phyloP scores from a whole-genome alignment of 1,284 basidiomycete genomes.

The Erythrobasidium hasegawianum region DNA sequence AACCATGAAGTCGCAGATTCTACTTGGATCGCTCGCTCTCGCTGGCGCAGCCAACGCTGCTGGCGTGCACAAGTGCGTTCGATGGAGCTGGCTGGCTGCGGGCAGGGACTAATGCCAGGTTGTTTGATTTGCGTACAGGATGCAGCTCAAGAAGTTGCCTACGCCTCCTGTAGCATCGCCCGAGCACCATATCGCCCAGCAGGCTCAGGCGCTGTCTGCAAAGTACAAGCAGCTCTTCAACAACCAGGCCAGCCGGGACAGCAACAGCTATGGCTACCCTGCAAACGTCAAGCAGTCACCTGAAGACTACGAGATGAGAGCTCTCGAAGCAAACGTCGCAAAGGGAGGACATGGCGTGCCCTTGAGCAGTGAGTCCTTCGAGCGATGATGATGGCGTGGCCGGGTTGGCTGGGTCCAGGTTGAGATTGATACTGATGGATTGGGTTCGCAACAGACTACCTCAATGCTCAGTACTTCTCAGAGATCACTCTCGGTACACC shows the following conservation, averaged over 20 bases:
- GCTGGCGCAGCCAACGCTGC: constrained; percentile 34
- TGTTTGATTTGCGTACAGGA: constrained; percentile 27
- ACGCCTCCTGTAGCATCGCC: constrained; percentile 41
- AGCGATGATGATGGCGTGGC: background rate
- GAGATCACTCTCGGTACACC: constrained; percentile 80
- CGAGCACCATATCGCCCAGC: constrained; percentile 69
- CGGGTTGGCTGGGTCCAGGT: background rate
- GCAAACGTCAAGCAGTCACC: constrained; percentile 49
- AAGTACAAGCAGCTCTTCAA: constrained; percentile 62
- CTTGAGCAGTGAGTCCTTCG: constrained; percentile 67
- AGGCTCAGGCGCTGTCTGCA: constrained; percentile 57
- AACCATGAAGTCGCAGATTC: constrained; percentile 19
- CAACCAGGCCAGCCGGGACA: constrained; percentile 57
- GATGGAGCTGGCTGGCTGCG: background rate
- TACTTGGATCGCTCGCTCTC: constrained; percentile 29
- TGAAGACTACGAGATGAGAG: constrained; percentile 56
- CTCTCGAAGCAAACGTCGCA: constrained; percentile 46
- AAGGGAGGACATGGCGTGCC: constrained; percentile 84
- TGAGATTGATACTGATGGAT: constrained; percentile 16
- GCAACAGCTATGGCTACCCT: constrained; percentile 46
- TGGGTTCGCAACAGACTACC: too few relatives aligned
- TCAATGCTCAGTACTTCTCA: constrained; percentile 96
- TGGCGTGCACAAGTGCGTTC: constrained; percentile 40
- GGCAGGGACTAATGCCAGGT: constrained; percentile 3
- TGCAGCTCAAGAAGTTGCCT: constrained; percentile 25